phyloP scores from a whole-genome alignment of 805 yeast species.

The Candida alai region DNA sequence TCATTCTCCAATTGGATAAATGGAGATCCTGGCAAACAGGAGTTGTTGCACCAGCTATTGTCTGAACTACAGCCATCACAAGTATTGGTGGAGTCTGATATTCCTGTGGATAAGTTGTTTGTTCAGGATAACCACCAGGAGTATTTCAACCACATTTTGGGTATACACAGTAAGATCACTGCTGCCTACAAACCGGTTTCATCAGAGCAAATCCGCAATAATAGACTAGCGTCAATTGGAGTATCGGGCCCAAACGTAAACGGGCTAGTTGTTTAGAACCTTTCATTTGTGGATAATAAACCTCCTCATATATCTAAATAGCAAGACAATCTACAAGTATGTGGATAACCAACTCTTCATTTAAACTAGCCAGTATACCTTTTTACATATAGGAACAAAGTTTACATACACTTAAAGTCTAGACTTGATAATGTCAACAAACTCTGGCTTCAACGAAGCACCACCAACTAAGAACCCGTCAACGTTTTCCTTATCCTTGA shows the following conservation, averaged over 20 bases:
- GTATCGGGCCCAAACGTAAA: background rate
- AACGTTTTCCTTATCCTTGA: slow-evolving; percentile 89
- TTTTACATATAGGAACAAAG: slow-evolving; percentile 5
- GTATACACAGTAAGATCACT: slow-evolving; percentile 18
- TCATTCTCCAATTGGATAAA: slow-evolving; percentile 55
- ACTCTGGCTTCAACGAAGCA: slow-evolving; percentile 98
- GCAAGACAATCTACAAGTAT: too few relatives aligned
- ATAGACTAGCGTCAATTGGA: slow-evolving; percentile 11
- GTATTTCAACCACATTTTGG: slow-evolving; percentile 20
- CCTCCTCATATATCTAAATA: too few relatives aligned
- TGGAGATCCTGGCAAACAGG: slow-evolving; percentile 27
- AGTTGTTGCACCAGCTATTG: slow-evolving; percentile 17
- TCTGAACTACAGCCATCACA: slow-evolving; percentile 16
- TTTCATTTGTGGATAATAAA: too few relatives aligned
- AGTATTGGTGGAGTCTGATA: slow-evolving; percentile 35
- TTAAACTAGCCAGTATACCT: too few relatives aligned
- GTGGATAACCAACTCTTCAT: too few relatives aligned
- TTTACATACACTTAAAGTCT: slow-evolving; percentile 53
- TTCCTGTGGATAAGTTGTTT: slow-evolving; percentile 25
- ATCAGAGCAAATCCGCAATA: slow-evolving; percentile 7
- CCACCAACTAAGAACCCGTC: slow-evolving; percentile 99
- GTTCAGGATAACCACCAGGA: slow-evolving; percentile 8
- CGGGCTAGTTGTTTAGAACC: background rate
- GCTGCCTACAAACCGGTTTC: slow-evolving; percentile 1
- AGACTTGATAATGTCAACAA: slow-evolving; percentile 90